phyloP scores from a whole-genome alignment of 2,329 filamentous ascomycete genomes.

The Exophiala bonariae region DNA sequence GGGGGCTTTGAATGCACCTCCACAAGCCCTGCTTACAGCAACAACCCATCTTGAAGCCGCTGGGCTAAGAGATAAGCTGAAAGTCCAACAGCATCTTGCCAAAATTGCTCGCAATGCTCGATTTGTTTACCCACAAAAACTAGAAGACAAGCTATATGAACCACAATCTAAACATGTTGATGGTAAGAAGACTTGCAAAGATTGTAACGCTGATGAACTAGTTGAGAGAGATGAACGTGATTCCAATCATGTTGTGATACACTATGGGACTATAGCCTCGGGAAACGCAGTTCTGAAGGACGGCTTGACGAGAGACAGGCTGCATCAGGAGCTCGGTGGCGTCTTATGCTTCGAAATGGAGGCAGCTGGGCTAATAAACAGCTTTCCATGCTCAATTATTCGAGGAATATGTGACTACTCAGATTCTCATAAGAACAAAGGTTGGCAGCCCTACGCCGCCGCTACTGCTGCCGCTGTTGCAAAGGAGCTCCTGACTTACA shows the following conservation, averaged over 20 bases:
- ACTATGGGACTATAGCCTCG: constrained; percentile 29
- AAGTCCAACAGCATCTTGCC: constrained; percentile 1
- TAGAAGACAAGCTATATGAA: too few species aligned
- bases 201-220: neutral
- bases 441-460: too few species aligned
- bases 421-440: too few species aligned
- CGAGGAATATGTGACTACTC: too few species aligned
- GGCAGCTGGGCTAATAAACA: too few species aligned
- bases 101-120: constrained; percentile 2
- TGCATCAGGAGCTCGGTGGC: constrained; percentile 11
- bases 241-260: constrained; percentile 13
- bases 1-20: constrained; percentile 24
- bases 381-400: too few species aligned
- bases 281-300: constrained; percentile 23
- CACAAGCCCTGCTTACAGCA: constrained; percentile 24
- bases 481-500: too few species aligned
- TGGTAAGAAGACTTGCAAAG: too few species aligned
- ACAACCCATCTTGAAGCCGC: constrained; percentile 22
- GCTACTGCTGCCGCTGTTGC: too few species aligned
- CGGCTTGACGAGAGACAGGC: constrained; percentile 12
- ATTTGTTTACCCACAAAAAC: too few species aligned
- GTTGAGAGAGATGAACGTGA: constrained; percentile 10
- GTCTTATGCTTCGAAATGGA: too few species aligned
- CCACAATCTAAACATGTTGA: too few species aligned
- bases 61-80: constrained; percentile 17